Evolutionary conservation across 305 asterid genomes (phyloP).

Genomic region (Fraxinus sp.): DNA sequence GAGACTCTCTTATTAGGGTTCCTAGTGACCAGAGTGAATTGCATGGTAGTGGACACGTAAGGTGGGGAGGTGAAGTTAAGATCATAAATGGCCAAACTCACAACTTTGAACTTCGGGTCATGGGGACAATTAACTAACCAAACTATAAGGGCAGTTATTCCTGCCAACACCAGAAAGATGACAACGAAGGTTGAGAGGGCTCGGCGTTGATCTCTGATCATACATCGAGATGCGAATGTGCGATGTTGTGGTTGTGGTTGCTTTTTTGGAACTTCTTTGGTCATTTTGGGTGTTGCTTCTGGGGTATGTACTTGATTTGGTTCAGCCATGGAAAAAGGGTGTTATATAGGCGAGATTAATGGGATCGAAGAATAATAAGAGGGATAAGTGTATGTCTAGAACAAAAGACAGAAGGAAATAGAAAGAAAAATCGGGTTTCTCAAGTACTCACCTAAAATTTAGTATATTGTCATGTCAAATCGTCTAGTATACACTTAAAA

Average conservation of each 20-base stretch:
- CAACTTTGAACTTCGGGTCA: conserved; percentile 50
- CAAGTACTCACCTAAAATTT: background rate
- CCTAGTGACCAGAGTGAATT: conserved; percentile 49
- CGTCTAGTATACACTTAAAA: background rate
- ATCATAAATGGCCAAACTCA: conserved; percentile 48
- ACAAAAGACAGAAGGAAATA: background rate
- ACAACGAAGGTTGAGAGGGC: conserved; percentile 26
- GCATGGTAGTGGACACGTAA: conserved; percentile 47
- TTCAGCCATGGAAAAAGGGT: conserved; percentile 17
- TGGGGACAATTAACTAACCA: conserved; percentile 61
- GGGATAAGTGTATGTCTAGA: conserved; percentile 25
- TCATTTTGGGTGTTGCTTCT: conserved; percentile 12
- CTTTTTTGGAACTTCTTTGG: conserved; percentile 20
- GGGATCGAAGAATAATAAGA: background rate
- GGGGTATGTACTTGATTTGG: background rate
- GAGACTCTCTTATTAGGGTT: conserved; percentile 57
- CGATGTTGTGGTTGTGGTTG: conserved; percentile 5
- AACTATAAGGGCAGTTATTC: conserved; percentile 38
- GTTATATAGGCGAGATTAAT: background rate
- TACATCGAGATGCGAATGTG: background rate
- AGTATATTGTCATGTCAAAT: background rate
- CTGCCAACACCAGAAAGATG: conserved; percentile 37
- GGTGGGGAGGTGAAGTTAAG: conserved; percentile 53
- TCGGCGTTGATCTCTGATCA: conserved; percentile 17
- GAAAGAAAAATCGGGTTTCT: conserved; percentile 13